These are phyloP conservation scores for Pyrus communis DNA, from an alignment of 306 rosid genomes.

Conservation along the genomic window DNA sequence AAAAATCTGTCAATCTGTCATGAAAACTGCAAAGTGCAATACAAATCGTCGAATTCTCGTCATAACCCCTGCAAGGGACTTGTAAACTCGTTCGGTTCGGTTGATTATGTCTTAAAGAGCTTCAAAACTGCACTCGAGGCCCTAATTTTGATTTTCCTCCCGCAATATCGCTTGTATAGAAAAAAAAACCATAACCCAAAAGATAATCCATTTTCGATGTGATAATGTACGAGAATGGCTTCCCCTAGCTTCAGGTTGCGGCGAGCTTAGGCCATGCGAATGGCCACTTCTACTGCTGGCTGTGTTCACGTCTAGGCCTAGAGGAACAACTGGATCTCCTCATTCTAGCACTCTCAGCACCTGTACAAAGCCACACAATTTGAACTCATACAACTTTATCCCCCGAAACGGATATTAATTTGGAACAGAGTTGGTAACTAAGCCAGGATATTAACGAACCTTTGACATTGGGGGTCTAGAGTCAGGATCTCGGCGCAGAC, in stretches of 20 bases:
- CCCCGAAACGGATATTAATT: background rate
- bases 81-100: too few species aligned
- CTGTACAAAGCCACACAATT: conserved; percentile 28
- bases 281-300: conserved; percentile 73
- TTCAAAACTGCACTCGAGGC: background rate
- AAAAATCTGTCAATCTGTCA: background rate
- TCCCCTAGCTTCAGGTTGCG: conserved; percentile 37
- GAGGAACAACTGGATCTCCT: conserved; percentile 52
- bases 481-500: conserved; percentile 72
- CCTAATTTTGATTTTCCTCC: background rate
- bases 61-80: background rate
- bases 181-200: background rate
- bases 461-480: conserved; percentile 83
- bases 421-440: background rate
- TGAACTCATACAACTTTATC: background rate
- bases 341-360: conserved; percentile 89
- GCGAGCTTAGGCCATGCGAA: conserved; percentile 49
- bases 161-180: background rate
- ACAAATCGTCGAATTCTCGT: background rate
- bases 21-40: too few species aligned
- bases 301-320: conserved; percentile 56
- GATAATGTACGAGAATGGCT: conserved; percentile 75
- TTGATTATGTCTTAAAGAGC: too few species aligned
- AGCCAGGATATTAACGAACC: conserved; percentile 31
- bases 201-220: conserved; percentile 42